Evolutionary conservation across 164 flowering plant genomes (phyloP).

Genomic region (Magnolia officinalis): DNA sequence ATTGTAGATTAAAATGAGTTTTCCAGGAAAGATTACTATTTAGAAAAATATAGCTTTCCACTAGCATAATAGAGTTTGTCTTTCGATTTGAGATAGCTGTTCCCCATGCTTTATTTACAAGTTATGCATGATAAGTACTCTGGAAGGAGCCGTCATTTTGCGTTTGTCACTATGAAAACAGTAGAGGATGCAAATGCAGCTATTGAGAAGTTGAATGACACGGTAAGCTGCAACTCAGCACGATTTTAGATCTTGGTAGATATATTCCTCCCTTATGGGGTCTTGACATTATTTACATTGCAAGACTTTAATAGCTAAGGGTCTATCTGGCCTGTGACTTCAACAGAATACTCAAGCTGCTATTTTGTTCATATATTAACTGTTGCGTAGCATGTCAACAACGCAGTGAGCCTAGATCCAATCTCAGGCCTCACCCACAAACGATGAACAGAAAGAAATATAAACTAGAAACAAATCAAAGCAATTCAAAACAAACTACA

Average conservation of each 20-base stretch:
- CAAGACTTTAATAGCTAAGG: neutral
- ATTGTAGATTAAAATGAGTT: neutral
- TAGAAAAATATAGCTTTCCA: neutral
- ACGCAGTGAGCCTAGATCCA: too few relatives aligned
- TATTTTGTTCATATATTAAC: conserved; percentile 3
- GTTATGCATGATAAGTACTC: conserved; percentile 93
- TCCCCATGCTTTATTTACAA: conserved; percentile 26
- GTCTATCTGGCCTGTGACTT: neutral
- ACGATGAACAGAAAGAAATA: too few relatives aligned
- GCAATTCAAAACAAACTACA: too few relatives aligned
- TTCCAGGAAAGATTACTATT: neutral
- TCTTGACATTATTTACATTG: neutral
- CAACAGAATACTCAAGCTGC: neutral
- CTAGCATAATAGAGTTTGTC: neutral
- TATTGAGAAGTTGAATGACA: conserved; percentile 78
- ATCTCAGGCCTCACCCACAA: too few relatives aligned
- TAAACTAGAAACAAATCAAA: too few relatives aligned
- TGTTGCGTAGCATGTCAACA: too few relatives aligned
- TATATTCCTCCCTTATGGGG: neutral
- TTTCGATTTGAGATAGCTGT: neutral
- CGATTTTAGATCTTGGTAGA: neutral
- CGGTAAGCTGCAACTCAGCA: conserved; percentile 38
- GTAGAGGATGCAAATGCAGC: conserved; percentile 86
- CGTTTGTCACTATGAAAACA: conserved; percentile 85
- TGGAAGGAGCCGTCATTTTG: conserved; percentile 87